Base-by-base conservation (phyloP, 2,329 filamentous ascomycete species). In the Pseudogymnoascus sp. region DNA sequence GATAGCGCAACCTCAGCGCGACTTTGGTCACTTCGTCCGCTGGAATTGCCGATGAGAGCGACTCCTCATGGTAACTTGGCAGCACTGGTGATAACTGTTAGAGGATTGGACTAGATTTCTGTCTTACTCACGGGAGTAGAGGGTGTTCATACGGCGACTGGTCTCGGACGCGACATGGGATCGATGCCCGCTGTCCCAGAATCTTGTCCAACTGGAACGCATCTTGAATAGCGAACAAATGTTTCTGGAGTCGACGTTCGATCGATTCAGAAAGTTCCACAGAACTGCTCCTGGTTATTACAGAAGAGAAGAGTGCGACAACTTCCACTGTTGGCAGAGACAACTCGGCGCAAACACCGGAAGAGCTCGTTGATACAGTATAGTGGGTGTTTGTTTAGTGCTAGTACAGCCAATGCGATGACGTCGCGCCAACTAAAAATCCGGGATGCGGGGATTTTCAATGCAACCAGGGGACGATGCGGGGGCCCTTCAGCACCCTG, bases 1-100 rank as follows among this genome's bases (percentile, higher is more conserved):
- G 86, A 73, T 96, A 91, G 71, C 93, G 96, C 67, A 99, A 81
- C 64, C 92, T 90, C 14, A 99, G 83, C 26, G 93, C 93, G 63
- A 96, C 83, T 73, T 93, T 93, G 66, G 93, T 97, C 66, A 97
- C 93, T 70, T 95, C 88, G 65, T 83, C 80, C 11, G 93, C 81
- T 1, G 90, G 84, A 37, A 93, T 86, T 29, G 89, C 86, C 10
- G 90, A 86, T 45, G 85, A 76, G 47, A 87, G 77, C 0, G 79
- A 73, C 11, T 83, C 81, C 68, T 85, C 80, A 68, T 80, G 79
- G 68, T 87, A 83, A 12, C 78, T 79, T 1, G 89, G 88, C 1
- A 93, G 83, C 12, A 93, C 87, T 90, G 65, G 31, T 23, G 26
- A 31, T 31, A 37, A 39, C 23, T 39, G 34, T 59, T 47, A 62